Percentiles rank a stretch among this genome's conserved stretches.
These are phyloP conservation scores for Blastomyces parvus DNA, from an alignment of 2,329 filamentous ascomycete species.

Conservation along the genomic window DNA sequence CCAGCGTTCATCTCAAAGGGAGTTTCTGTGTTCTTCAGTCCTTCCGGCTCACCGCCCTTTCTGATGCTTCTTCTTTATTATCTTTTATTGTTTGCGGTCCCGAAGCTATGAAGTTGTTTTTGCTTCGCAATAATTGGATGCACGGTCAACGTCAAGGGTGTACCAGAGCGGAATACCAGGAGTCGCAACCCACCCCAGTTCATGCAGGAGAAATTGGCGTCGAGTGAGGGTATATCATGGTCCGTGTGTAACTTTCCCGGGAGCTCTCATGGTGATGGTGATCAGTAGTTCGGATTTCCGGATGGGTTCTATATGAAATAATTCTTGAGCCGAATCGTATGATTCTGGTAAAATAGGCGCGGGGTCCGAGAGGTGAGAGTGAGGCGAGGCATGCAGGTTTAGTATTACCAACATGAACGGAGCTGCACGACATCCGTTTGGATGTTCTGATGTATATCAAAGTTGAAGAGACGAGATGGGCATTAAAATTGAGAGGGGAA, in stretches of 20 bases:
- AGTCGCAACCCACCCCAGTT: neutral
- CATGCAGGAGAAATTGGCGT: neutral
- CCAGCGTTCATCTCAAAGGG: neutral
- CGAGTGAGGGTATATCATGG: neutral
- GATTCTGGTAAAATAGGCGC: neutral
- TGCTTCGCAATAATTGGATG: neutral
- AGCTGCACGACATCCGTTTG: neutral
- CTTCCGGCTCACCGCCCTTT: neutral
- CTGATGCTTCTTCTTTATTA: neutral
- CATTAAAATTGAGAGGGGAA: neutral
- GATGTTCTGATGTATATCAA: neutral
- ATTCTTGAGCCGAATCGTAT: neutral
- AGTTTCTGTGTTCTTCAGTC: neutral
- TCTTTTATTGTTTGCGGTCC: neutral
- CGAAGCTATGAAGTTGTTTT: neutral
- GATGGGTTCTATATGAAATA: neutral
- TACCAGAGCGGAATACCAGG: neutral
- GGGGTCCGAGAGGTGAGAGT: neutral
- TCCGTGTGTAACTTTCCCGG: neutral
- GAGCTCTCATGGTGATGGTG: neutral
- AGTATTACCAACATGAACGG: neutral
- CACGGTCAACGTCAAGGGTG: neutral
- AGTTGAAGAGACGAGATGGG: neutral
- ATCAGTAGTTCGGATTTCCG: neutral
- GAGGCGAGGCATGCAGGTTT: conserved; percentile 1